phyloP scores from a whole-genome alignment of 73 alveolate genomes.

The Paramecium caudatum region DNA sequence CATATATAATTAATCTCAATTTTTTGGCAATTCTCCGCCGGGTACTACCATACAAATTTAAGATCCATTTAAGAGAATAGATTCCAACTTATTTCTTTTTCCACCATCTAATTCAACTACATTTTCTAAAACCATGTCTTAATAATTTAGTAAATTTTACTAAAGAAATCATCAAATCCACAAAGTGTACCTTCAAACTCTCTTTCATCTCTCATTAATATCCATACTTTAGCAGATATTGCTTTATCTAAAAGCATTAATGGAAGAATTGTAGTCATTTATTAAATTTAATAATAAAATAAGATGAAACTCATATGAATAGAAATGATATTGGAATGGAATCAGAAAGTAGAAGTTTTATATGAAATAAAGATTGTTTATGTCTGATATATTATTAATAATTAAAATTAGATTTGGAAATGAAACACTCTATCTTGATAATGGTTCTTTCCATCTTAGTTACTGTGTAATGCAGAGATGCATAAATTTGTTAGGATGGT shows the following conservation, averaged over 20 bases:
- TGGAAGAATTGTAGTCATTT: conserved; percentile 50
- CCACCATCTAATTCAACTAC: conserved; percentile 78
- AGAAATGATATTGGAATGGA: too few relatives aligned
- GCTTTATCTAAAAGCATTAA: conserved; percentile 78
- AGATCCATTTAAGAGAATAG: conserved; percentile 69
- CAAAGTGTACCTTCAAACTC: conserved; percentile 82
- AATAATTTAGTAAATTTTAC: conserved; percentile 1
- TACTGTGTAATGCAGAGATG: too few relatives aligned
- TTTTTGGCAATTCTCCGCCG: conserved; percentile 42
- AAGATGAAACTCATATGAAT: too few relatives aligned
- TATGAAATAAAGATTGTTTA: too few relatives aligned
- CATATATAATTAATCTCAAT: conserved; percentile 9
- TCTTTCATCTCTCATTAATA: conserved; percentile 79
- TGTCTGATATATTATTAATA: too few relatives aligned
- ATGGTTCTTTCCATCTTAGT: too few relatives aligned
- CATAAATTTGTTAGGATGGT: too few relatives aligned
- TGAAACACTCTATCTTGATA: too few relatives aligned
- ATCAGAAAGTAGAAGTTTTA: too few relatives aligned
- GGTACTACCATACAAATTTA: conserved; percentile 66
- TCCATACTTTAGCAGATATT: conserved; percentile 80
- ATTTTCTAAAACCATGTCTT: conserved; percentile 83
- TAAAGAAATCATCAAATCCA: conserved; percentile 84
- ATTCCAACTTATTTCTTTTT: conserved; percentile 56
- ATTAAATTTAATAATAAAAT: too few relatives aligned
- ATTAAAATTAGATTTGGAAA: too few relatives aligned